Conservation (phyloP, 176 grass and related monocot genomes). For the Carex littledalei region DNA sequence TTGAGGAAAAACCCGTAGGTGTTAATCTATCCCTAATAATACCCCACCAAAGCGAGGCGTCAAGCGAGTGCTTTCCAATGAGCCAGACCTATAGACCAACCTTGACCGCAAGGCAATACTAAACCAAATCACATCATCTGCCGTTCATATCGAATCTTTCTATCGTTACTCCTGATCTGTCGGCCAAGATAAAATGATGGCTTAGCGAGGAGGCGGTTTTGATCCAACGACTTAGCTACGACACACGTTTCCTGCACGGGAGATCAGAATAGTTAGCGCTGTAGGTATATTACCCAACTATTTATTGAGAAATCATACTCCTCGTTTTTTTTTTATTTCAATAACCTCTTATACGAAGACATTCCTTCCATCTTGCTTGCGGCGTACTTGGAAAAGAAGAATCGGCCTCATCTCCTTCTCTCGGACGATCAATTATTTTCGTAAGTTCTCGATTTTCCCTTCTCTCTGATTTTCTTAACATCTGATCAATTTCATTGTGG, state of each 20-base stretch:
- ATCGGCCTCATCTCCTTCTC: conserved; percentile 20
- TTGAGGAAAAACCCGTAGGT: too few relatives aligned
- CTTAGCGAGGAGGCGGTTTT: not conserved
- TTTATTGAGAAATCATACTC: not conserved
- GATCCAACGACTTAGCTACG: not conserved
- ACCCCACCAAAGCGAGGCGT: not conserved
- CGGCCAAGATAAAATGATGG: not conserved
- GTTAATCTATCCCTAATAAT: too few relatives aligned
- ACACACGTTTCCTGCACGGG: not conserved
- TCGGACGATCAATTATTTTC: conserved; percentile 1
- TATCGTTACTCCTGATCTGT: not conserved
- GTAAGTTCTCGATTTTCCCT: conserved; percentile 11
- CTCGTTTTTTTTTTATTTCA: not conserved
- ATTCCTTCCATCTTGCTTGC: not conserved
- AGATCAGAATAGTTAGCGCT: not conserved
- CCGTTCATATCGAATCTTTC: not conserved
- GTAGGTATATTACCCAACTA: not conserved
- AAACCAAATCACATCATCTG: not conserved
- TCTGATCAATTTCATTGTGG: not conserved
- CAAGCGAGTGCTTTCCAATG: not conserved
- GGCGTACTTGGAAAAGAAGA: not conserved
- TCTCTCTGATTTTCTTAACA: not conserved
- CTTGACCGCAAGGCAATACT: not conserved
- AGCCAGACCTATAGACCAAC: not conserved
- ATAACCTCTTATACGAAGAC: not conserved